Conservation (phyloP, 2,329 filamentous ascomycete species). For the Byssochlamys sp. region DNA sequence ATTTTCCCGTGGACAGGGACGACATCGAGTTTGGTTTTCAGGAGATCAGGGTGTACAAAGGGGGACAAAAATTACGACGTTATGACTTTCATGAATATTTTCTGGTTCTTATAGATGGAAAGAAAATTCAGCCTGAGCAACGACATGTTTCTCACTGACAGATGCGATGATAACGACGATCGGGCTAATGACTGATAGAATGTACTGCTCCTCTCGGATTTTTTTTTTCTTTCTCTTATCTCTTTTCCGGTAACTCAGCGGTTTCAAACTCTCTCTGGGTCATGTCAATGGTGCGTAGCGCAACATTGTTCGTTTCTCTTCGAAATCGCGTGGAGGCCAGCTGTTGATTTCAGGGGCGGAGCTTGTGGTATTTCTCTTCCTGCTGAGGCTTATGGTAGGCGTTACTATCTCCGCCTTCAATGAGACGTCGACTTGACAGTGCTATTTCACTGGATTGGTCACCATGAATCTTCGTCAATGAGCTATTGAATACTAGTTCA, state of each 20-base stretch:
- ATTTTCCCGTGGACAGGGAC: neutral
- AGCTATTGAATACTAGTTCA: neutral
- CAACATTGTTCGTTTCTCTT: neutral
- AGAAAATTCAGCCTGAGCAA: neutral
- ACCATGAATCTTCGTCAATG: neutral
- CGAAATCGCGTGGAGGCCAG: neutral
- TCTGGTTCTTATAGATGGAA: neutral
- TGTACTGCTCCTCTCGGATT: neutral
- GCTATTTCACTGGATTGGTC: neutral
- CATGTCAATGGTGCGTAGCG: neutral
- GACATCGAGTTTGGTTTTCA: neutral
- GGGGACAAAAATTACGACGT: slow-evolving; percentile 2
- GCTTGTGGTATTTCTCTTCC: neutral
- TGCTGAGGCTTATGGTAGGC: neutral
- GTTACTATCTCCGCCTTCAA: neutral
- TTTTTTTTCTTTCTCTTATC: neutral
- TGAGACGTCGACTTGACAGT: neutral
- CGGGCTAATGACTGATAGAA: neutral
- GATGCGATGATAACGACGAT: slow-evolving; percentile 1
- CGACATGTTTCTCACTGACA: neutral
- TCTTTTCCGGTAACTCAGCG: neutral
- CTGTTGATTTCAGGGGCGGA: neutral
- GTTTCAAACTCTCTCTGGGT: neutral
- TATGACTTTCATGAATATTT: slow-evolving; percentile 5
- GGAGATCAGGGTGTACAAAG: neutral